These are phyloP conservation scores for Podospora bellae-mahoneyi DNA, from an alignment of 495 filamentous ascomycete genomes.

Conservation along the genomic window DNA sequence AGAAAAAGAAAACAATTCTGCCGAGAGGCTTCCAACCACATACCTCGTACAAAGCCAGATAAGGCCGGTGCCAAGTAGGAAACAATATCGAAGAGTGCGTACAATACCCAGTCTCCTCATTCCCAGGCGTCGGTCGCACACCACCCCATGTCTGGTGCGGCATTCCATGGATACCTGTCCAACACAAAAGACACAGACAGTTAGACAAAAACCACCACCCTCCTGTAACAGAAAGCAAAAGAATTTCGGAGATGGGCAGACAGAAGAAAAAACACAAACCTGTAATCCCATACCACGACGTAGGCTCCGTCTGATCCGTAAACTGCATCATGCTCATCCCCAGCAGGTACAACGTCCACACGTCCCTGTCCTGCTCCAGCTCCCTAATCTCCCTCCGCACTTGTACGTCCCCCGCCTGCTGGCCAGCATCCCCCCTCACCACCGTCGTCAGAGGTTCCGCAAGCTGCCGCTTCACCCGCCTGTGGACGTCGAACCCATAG, in stretches of 20 bases:
- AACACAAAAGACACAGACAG: not conserved
- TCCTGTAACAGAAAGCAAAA: not conserved
- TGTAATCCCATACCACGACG: conserved; percentile 59
- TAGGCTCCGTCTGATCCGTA: conserved; percentile 48
- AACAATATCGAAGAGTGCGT: conserved; percentile 63
- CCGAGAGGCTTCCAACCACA: conserved; percentile 5
- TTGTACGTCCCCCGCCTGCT: conserved; percentile 14
- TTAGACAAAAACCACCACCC: conserved; percentile 6
- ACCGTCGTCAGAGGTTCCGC: conserved; percentile 17
- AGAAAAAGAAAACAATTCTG: not conserved
- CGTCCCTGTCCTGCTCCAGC: conserved; percentile 52
- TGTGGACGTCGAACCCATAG: conserved; percentile 40
- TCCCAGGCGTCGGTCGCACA: conserved; percentile 47
- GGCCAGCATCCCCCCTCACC: conserved; percentile 18
- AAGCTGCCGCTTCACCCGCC: conserved; percentile 27
- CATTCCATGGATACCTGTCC: conserved; percentile 60
- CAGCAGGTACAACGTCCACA: conserved; percentile 59
- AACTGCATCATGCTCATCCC: conserved; percentile 54
- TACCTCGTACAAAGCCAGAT: conserved; percentile 66
- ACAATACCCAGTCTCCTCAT: conserved; percentile 58
- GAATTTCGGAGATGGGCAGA: not conserved
- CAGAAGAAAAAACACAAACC: conserved; percentile 19
- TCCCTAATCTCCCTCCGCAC: conserved; percentile 52
- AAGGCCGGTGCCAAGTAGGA: conserved; percentile 69
- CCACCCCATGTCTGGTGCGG: conserved; percentile 56